A percentile compares a stretch with the other conserved stretches of the same genome.
phyloP scores from a whole-genome alignment of 1,284 basidiomycete genomes.

The Leccinum cinnamomeum region DNA sequence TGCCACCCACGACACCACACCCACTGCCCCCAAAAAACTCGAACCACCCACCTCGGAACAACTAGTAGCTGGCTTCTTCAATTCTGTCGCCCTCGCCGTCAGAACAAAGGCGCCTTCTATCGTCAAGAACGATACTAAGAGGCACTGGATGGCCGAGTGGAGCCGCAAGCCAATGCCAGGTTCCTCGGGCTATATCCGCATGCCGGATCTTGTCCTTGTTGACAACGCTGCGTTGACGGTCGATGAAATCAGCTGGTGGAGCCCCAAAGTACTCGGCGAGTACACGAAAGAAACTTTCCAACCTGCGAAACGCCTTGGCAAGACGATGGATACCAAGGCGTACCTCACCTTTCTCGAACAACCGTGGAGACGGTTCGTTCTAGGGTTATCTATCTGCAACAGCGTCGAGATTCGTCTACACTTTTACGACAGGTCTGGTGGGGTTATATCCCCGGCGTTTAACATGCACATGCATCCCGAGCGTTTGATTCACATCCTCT shows the following conservation, averaged over 20 bases:
- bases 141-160: slow-evolving; percentile 7
- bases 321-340: neutral
- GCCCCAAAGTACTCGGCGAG: neutral
- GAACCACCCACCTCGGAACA: neutral
- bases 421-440: neutral
- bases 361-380: slow-evolving; percentile 1
- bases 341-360: slow-evolving; percentile 3
- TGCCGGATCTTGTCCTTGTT: neutral
- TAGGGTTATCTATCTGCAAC: neutral
- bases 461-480: slow-evolving; percentile 1
- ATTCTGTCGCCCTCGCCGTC: neutral
- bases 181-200: neutral
- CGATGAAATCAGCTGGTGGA: slow-evolving; percentile 1
- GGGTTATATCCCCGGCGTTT: neutral
- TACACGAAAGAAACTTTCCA: neutral
- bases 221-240: neutral
- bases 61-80: neutral
- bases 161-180: neutral
- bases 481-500: neutral
- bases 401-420: neutral
- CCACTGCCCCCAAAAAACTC: neutral
- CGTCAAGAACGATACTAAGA: neutral
- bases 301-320: neutral
- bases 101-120: neutral
- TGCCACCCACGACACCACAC: neutral